These are phyloP conservation scores for Clitopilus hobsonii DNA, from an alignment of 768 basidiomycete species.

Conservation along the genomic window DNA sequence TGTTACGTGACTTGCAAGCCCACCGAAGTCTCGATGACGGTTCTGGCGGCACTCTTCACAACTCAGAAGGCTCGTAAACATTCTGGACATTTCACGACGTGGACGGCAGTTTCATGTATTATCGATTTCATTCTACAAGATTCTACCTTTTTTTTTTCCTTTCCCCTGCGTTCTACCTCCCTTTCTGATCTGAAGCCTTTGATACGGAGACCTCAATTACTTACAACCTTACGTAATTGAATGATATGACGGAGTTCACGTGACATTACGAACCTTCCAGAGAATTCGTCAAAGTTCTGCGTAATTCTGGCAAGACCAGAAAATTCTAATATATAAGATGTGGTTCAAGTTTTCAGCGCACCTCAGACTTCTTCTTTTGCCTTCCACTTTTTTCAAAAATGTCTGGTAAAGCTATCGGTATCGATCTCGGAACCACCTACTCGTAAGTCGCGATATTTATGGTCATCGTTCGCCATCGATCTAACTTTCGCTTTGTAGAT, in stretches of 20 bases:
- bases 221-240: conserved; percentile 1
- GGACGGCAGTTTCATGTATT: conserved; percentile 1
- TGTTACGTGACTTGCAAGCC: conserved; percentile 82
- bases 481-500: conserved; percentile 43
- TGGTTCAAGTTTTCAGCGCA: conserved; percentile 5
- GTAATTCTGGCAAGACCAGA: conserved; percentile 31
- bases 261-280: conserved; percentile 38
- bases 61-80: conserved; percentile 15
- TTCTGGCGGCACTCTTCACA: conserved; percentile 14
- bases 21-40: conserved; percentile 77
- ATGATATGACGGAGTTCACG: conserved; percentile 26
- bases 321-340: conserved; percentile 31
- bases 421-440: conserved; percentile 91
- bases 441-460: conserved; percentile 49
- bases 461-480: conserved; percentile 5
- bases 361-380: conserved; percentile 8
- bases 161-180: too few relatives aligned
- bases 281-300: conserved; percentile 36
- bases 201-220: neutral
- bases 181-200: neutral
- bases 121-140: conserved; percentile 7
- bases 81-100: neutral
- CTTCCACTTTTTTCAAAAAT: conserved; percentile 23
- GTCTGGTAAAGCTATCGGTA: conserved; percentile 86
- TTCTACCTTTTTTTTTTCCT: neutral